Percentiles rank a stretch among this genome's conserved stretches.
Evolutionary conservation across 2,329 filamentous ascomycete species (phyloP).

Genomic region (Alternaria incomplexa): DNA sequence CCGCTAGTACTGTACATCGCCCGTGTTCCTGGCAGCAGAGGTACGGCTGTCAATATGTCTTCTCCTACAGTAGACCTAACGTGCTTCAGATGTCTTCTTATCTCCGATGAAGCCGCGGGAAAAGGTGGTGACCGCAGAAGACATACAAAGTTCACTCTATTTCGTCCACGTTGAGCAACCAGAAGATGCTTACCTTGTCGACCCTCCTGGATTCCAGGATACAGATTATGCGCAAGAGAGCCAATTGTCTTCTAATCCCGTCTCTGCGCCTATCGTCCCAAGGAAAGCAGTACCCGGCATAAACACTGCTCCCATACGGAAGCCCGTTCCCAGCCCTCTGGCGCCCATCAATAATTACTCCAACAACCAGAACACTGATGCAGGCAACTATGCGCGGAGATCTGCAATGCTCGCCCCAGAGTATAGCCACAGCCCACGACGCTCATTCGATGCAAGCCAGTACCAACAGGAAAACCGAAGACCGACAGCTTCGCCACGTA

Average conservation of each 20-base stretch:
- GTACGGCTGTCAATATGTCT: conserved; percentile 56
- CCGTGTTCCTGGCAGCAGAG: conserved; percentile 87
- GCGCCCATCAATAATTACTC: conserved; percentile 32
- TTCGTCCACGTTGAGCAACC: conserved; percentile 81
- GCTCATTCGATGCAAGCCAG: conserved; percentile 31
- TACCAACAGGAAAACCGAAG: conserved; percentile 28
- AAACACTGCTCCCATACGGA: conserved; percentile 26
- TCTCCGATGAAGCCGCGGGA: conserved; percentile 87
- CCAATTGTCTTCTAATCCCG: conserved; percentile 10
- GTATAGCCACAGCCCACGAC: conserved; percentile 22
- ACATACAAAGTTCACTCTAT: conserved; percentile 87
- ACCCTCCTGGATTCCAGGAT: conserved; percentile 18
- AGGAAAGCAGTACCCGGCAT: conserved; percentile 36
- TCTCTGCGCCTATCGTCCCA: conserved; percentile 28
- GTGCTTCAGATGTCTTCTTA: conserved; percentile 78
- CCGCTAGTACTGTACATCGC: conserved; percentile 89
- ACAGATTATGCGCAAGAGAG: conserved; percentile 15
- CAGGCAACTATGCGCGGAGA: conserved; percentile 24
- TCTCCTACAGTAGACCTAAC: conserved; percentile 19
- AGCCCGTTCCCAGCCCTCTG: conserved; percentile 37
- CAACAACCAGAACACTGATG: conserved; percentile 36
- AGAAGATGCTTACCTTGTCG: conserved; percentile 54
- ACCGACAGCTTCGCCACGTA: conserved; percentile 27
- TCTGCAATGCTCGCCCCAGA: conserved; percentile 23
- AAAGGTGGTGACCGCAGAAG: conserved; percentile 86